Conservation (phyloP, 345 rosid genomes). For the Rhizophora apiculata region DNA sequence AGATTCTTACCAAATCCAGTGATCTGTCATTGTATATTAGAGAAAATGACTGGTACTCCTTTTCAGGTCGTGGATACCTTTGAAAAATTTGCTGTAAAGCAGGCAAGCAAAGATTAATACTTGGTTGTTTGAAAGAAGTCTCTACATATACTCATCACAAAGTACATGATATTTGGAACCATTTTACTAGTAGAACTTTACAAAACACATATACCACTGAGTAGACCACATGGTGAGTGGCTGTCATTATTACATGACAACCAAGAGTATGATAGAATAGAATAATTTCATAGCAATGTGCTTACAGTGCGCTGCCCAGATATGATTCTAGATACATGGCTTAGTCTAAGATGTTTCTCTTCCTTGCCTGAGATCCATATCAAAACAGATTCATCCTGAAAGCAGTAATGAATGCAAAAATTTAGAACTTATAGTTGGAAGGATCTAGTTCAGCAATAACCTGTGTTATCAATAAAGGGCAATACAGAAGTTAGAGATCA, state of each 20-base stretch:
- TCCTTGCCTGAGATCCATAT: constrained; percentile 97
- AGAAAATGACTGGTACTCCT: constrained; percentile 98
- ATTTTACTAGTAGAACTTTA: constrained; percentile 4
- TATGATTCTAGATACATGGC: constrained; percentile 84
- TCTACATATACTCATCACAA: not conserved
- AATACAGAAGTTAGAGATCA: not conserved
- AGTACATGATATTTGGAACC: constrained; percentile 1
- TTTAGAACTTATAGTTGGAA: constrained; percentile 6
- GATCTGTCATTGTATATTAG: constrained; percentile 94
- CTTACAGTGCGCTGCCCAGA: constrained; percentile 99
- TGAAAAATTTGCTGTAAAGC: constrained; percentile 85
- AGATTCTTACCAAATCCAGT: constrained; percentile 74
- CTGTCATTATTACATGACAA: not conserved
- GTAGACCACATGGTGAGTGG: not conserved
- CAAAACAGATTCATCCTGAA: constrained; percentile 93
- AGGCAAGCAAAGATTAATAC: constrained; percentile 14
- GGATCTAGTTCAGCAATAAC: constrained; percentile 3
- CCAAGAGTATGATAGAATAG: not conserved
- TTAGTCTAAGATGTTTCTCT: constrained; percentile 83
- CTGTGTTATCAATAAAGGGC: not conserved
- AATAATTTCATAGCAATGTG: constrained; percentile 12
- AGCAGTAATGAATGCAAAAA: constrained; percentile 22
- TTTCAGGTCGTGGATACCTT: constrained; percentile 97
- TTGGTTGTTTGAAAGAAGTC: too few relatives aligned
- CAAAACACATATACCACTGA: constrained; percentile 1